These are phyloP conservation scores for Ganoderma leucocontextum DNA, from an alignment of 1,284 basidiomycete genomes.

Conservation along the genomic window DNA sequence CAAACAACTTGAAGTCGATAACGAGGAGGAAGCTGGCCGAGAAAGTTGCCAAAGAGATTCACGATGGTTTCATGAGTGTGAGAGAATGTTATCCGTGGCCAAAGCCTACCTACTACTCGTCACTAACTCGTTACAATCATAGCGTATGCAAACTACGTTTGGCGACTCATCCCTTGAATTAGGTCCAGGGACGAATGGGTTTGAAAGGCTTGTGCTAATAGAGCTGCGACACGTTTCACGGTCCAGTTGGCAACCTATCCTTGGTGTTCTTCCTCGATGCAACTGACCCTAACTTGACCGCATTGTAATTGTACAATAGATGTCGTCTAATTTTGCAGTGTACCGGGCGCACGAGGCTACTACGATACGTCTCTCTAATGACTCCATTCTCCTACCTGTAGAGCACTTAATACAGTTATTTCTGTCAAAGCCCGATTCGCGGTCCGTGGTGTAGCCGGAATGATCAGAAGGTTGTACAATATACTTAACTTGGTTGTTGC, in stretches of 20 bases:
- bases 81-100: not conserved
- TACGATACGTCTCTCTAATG: not conserved
- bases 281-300: not conserved
- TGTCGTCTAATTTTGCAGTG: not conserved
- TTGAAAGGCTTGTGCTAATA: slow-evolving; percentile 30
- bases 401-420: not conserved
- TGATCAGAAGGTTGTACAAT: not conserved
- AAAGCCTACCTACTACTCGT: not conserved
- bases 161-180: slow-evolving; percentile 13
- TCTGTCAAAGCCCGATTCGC: not conserved
- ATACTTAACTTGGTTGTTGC: not conserved
- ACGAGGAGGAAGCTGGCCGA: slow-evolving; percentile 28
- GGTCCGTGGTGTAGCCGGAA: not conserved
- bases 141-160: slow-evolving; percentile 15
- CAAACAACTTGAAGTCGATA: slow-evolving; percentile 23
- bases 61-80: slow-evolving; percentile 27
- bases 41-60: slow-evolving; percentile 31
- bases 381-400: not conserved
- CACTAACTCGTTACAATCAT: not conserved
- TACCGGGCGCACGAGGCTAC: not conserved
- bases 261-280: slow-evolving; percentile 22
- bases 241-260: slow-evolving; percentile 34
- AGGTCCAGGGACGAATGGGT: slow-evolving; percentile 21
- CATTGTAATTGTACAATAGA: not conserved
- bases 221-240: slow-evolving; percentile 31